Evolutionary conservation across 768 basidiomycete species (phyloP).

Genomic region (Lyophyllum decastes): DNA sequence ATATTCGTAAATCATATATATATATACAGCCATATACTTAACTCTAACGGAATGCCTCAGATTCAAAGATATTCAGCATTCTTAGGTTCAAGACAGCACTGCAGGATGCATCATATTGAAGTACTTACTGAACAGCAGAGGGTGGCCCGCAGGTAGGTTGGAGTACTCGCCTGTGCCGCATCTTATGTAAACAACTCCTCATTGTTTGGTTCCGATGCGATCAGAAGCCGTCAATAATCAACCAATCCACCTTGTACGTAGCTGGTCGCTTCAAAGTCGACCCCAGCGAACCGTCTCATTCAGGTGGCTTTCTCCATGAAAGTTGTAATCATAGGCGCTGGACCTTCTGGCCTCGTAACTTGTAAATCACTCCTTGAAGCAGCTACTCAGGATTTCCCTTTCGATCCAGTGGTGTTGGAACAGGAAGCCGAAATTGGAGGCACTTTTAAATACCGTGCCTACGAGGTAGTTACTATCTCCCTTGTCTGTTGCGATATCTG

Average conservation of each 20-base stretch:
- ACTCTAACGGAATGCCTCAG: background rate
- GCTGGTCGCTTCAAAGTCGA: no score
- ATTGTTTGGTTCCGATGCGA: no score
- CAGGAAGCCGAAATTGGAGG: constrained; percentile 52
- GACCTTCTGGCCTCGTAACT: constrained; percentile 49
- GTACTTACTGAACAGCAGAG: no score
- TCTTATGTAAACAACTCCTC: no score
- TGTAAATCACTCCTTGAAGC: constrained; percentile 50
- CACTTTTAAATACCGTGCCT: constrained; percentile 51
- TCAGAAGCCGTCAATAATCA: no score
- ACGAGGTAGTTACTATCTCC: constrained; percentile 32
- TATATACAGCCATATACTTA: background rate
- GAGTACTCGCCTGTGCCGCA: no score
- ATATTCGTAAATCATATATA: background rate
- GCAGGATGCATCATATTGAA: no score
- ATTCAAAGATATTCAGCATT: no score
- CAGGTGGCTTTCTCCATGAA: constrained; percentile 20
- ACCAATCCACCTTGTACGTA: no score
- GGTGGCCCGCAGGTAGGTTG: no score
- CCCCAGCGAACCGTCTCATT: no score
- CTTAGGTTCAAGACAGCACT: no score
- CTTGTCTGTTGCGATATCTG: background rate
- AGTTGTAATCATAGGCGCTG: constrained; percentile 43
- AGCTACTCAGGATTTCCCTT: constrained; percentile 36
- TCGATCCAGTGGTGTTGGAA: constrained; percentile 51